These are phyloP conservation scores for Xylariomycetidae sp. DNA, from an alignment of 2,329 filamentous ascomycete species.

Conservation along the genomic window DNA sequence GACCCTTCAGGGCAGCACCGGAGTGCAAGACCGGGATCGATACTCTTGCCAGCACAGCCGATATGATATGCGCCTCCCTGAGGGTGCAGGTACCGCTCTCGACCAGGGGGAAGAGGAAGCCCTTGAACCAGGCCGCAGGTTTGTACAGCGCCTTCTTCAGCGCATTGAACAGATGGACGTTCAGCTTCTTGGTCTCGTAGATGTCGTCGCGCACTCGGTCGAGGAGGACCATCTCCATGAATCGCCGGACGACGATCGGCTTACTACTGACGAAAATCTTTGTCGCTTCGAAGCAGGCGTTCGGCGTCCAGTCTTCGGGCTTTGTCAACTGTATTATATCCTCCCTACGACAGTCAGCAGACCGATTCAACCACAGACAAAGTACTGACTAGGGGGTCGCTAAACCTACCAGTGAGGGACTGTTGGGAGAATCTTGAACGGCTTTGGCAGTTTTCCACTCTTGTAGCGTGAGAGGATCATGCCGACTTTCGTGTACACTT, in stretches of 20 bases:
- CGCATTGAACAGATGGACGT: slow-evolving; percentile 90
- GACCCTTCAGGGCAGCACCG: slow-evolving; percentile 79
- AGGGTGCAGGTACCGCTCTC: slow-evolving; percentile 82
- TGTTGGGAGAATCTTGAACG: slow-evolving; percentile 68
- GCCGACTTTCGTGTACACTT: slow-evolving; percentile 81
- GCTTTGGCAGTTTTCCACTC: slow-evolving; percentile 92
- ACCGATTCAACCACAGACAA: no score
- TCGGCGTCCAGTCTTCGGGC: slow-evolving; percentile 66
- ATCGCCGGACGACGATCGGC: slow-evolving; percentile 72
- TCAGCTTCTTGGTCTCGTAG: slow-evolving; percentile 83
- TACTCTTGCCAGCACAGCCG: slow-evolving; percentile 75
- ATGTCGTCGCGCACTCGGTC: slow-evolving; percentile 93
- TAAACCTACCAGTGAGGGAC: neutral
- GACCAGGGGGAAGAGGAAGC: slow-evolving; percentile 85
- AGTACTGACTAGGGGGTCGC: no score
- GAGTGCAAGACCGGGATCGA: slow-evolving; percentile 89
- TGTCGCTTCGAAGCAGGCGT: slow-evolving; percentile 82
- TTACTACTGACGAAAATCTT: slow-evolving; percentile 86
- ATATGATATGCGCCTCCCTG: slow-evolving; percentile 86
- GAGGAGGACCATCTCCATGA: slow-evolving; percentile 80
- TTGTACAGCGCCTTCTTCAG: slow-evolving; percentile 62
- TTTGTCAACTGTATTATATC: slow-evolving; percentile 57
- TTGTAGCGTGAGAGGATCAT: slow-evolving; percentile 83
- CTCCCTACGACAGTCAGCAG: no score
- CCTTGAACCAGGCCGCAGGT: slow-evolving; percentile 85